Percentiles rank a stretch among this genome's conserved stretches.
Evolutionary conservation across 345 rosid genomes (phyloP).

Genomic region (Eucalyptus viminalis): DNA sequence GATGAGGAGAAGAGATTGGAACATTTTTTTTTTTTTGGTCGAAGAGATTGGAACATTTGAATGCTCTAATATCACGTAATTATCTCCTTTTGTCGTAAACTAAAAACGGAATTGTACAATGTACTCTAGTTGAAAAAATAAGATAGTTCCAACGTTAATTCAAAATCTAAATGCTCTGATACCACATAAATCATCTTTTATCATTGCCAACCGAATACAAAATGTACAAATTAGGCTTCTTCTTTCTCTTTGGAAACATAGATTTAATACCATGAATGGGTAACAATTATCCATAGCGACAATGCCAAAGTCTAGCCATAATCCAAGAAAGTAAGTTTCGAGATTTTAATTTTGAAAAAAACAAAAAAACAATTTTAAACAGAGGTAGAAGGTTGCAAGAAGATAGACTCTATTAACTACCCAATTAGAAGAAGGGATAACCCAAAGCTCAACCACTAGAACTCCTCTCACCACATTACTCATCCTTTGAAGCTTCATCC

Average conservation of each 20-base stretch:
- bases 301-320: neutral
- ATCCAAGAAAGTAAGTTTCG: neutral
- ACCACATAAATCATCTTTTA: neutral
- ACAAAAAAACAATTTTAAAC: neutral
- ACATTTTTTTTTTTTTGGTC: too few species aligned
- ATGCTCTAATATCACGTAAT: neutral
- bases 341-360: neutral
- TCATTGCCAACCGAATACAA: neutral
- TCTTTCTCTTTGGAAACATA: neutral
- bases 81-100: fast-evolving
- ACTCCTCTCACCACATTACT: neutral
- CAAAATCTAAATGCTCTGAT: neutral
- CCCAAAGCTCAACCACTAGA: neutral
- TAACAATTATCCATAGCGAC: neutral
- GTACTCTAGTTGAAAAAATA: neutral
- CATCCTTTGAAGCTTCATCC: neutral
- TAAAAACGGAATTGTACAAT: neutral
- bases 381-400: neutral
- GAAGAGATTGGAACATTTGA: neutral
- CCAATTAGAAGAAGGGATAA: neutral
- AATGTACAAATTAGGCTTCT: neutral
- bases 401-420: neutral
- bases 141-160: neutral
- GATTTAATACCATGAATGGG: neutral
- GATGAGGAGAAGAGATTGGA: neutral